Evolutionary conservation across 768 basidiomycete species (phyloP), one percentile per base, ranked within the genome.

Genomic region (Termitomyces sp.): DNA sequence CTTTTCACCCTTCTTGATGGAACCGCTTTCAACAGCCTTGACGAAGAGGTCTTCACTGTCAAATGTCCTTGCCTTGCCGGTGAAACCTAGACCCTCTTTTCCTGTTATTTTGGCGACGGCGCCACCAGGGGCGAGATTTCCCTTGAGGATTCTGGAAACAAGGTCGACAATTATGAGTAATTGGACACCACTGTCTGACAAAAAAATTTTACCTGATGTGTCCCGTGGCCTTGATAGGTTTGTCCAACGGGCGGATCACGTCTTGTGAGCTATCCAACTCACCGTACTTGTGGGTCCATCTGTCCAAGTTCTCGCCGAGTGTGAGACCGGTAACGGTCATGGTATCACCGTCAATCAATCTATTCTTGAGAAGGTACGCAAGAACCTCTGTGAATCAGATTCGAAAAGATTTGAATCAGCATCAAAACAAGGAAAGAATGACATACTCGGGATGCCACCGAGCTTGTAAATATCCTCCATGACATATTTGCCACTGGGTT

Each of bases 71-170:
- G 96, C 96, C 74, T 89, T 94, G 52, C 97, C 97, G 8, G 85
- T 86, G 74, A 97, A 97, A 8, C 79, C 78, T 43, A 95, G 76
- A 0, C 95, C 95, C 72, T 98, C 95, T 72, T 98, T 98, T 50
- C 95, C 95, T 8, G 95, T 97, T 63, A 97, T 93, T 75, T 98
- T 98, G 36, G 93, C 90, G 27, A 98, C 93, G n/a, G 94, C 92
- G 45, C 95, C 95, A 26, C 93, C 93, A 14, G 95, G 94, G 1
- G 95, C 95, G 27, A 98, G 83, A 71, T 95, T 95, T 45, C 95
- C 95, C 63, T 85, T 88, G 58, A 98, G 78, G 64, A 98, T 95
- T 60, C 93, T 95, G 69, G 13, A 55, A 18, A n/a, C 27, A 44
- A 24, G 57, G 24, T 26, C 53, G 46, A 27, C 20, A 16, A 12